Evolutionary conservation across 2,329 filamentous ascomycete species (phyloP), one percentile per base, ranked within the genome.

Genomic region (Allantophomopsis cytisporea): DNA sequence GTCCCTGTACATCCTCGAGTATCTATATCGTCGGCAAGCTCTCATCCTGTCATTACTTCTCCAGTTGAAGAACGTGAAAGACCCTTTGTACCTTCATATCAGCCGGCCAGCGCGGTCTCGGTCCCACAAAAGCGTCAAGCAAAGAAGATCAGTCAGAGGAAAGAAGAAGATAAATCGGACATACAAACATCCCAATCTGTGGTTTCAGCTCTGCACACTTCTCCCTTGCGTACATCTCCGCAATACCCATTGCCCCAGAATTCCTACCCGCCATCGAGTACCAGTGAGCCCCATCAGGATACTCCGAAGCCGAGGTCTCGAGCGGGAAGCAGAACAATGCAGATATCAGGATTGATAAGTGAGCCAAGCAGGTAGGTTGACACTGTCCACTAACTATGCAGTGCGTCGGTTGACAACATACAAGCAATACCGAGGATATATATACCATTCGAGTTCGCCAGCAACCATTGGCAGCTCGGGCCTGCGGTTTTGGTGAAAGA

Each of bases 401-500:
- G 5, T 34, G 4, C 31, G 4, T 34, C 12, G 3, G 12, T 34
- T 15, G 14, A 34, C 31, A 14, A 34, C 16, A 34, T 34, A 14
- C n/a, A 34, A 17, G 16, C 14, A 14, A 34, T 14, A 34, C n/a
- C 2, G 31, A 45, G 30, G 30, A 31, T 13, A 38, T 15, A 13
- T 51, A 49, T 36, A 47, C 37, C 2, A 45, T 84, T 41, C 63
- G 58, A 35, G 74, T 89, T 45, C 77, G 84, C 37, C 84, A 91
- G 56, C 83, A 89, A 52, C 84, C 84, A 7, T 66, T 76, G 14
- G 83, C 83, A 1, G 84, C 84, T 39, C 70, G 84, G 48, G 83
- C 83, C 33, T 91, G 84, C 51, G 84, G 84, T 1, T 89, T 87
- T 55, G 84, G 84, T 43, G 84, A 89, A 58, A 70, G 83, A 46